phyloP scores from a whole-genome alignment of 257 asterid genomes.

The Osmanthus fragrans region DNA sequence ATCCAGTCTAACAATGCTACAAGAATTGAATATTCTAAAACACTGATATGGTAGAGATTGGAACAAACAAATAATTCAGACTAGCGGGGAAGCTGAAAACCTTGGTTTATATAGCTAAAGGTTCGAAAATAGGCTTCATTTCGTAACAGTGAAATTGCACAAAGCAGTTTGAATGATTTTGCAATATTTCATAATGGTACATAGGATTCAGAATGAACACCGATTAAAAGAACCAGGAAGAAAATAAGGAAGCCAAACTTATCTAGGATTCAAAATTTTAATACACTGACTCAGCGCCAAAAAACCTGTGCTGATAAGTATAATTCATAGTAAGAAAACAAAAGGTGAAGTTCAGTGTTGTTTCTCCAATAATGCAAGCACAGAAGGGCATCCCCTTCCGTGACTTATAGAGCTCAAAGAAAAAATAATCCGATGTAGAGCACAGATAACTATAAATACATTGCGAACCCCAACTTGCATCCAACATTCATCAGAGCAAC shows the following conservation, averaged over 20 bases:
- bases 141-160: no score
- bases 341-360: neutral
- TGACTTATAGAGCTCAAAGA: neutral
- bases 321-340: neutral
- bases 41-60: no score
- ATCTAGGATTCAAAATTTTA: neutral
- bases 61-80: no score
- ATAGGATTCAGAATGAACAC: neutral
- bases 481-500: constrained; percentile 37
- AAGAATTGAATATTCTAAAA: no score
- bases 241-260: neutral
- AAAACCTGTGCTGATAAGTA: neutral
- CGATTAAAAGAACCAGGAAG: neutral
- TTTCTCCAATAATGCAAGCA: neutral
- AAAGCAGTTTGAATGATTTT: no score
- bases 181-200: neutral
- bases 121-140: no score
- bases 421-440: neutral
- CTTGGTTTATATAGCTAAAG: no score
- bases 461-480: neutral
- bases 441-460: neutral
- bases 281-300: neutral
- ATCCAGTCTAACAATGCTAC: no score
- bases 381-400: neutral
- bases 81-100: no score